phyloP scores from a whole-genome alignment of 2,329 filamentous ascomycete species.

The Exophiala spinifera region DNA sequence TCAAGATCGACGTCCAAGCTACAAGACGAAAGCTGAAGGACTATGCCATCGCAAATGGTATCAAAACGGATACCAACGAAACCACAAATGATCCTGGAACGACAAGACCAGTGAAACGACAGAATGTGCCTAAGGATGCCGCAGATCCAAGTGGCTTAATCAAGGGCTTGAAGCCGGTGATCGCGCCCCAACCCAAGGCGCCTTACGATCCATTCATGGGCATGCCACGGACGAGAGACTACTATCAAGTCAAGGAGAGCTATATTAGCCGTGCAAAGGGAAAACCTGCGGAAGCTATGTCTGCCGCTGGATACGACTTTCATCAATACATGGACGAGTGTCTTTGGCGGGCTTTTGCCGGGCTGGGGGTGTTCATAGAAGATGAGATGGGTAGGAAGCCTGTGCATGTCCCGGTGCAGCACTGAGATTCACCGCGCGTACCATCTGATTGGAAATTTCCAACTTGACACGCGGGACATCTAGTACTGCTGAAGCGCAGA shows the following conservation, averaged over 20 bases:
- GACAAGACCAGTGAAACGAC: slow-evolving; percentile 46
- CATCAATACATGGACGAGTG: slow-evolving; percentile 77
- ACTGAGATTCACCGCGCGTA: neutral
- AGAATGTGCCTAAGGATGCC: slow-evolving; percentile 17
- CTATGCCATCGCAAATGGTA: slow-evolving; percentile 71
- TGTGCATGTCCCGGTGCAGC: slow-evolving; percentile 7
- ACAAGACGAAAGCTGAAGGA: slow-evolving; percentile 58
- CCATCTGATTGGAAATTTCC: no score
- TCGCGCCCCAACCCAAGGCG: slow-evolving; percentile 61
- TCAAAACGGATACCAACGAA: slow-evolving; percentile 62
- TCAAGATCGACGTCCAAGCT: slow-evolving; percentile 64
- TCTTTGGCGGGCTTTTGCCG: slow-evolving; percentile 85
- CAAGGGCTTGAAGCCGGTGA: slow-evolving; percentile 70
- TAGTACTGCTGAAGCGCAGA: no score
- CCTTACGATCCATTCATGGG: slow-evolving; percentile 90
- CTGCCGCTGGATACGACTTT: slow-evolving; percentile 79
- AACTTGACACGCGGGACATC: no score
- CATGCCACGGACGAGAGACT: slow-evolving; percentile 62
- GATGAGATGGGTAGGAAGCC: slow-evolving; percentile 57
- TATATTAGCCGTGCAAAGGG: slow-evolving; percentile 72
- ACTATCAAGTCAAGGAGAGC: slow-evolving; percentile 65
- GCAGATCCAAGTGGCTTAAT: slow-evolving; percentile 55
- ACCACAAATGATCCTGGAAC: slow-evolving; percentile 67
- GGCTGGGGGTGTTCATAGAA: slow-evolving; percentile 79
- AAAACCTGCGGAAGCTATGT: slow-evolving; percentile 59